A percentile compares a stretch with the other conserved stretches of the same genome.
These are phyloP conservation scores for Candida silvatica DNA, from an alignment of 805 yeast genomes.

Conservation along the genomic window DNA sequence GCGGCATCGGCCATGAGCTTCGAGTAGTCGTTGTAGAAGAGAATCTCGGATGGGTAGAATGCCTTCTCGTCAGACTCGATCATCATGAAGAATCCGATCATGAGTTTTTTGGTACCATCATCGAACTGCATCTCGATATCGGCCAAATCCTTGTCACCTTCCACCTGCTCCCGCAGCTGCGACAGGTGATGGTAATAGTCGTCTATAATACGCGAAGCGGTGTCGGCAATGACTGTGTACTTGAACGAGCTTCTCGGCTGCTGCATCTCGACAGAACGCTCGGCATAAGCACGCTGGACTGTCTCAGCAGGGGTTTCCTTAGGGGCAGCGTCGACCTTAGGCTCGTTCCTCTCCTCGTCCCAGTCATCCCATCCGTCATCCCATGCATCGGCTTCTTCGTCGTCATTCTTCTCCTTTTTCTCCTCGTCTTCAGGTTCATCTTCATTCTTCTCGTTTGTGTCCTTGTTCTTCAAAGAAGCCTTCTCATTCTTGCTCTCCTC, in stretches of 20 bases:
- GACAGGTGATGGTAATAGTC: slow-evolving; percentile 13
- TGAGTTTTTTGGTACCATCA: slow-evolving; percentile 18
- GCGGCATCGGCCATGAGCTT: slow-evolving; percentile 16
- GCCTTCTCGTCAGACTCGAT: slow-evolving; percentile 9
- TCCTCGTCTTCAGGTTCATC: background rate
- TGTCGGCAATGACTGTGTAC: slow-evolving; percentile 11
- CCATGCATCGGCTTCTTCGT: slow-evolving; percentile 8
- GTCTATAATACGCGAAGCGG: slow-evolving; percentile 10
- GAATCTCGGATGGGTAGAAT: slow-evolving; percentile 16
- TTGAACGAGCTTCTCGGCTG: too few relatives aligned
- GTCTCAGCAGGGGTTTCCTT: slow-evolving; percentile 2
- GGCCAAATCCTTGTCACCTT: slow-evolving; percentile 7
- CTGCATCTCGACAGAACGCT: too few relatives aligned
- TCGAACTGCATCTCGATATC: slow-evolving; percentile 18
- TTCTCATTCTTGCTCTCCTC: too few relatives aligned
- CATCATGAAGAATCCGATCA: slow-evolving; percentile 20
- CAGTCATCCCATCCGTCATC: slow-evolving; percentile 10
- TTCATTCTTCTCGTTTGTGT: too few relatives aligned
- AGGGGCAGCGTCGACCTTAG: slow-evolving; percentile 9
- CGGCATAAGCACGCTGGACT: slow-evolving; percentile 3
- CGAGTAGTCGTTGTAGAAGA: slow-evolving; percentile 25
- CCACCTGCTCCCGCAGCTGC: slow-evolving; percentile 8
- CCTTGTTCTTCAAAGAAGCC: too few relatives aligned
- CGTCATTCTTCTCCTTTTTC: slow-evolving; percentile 2
- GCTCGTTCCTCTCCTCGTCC: slow-evolving; percentile 20